Evolutionary conservation across 345 rosid genomes (phyloP).

Genomic region (Physaria fendleri): DNA sequence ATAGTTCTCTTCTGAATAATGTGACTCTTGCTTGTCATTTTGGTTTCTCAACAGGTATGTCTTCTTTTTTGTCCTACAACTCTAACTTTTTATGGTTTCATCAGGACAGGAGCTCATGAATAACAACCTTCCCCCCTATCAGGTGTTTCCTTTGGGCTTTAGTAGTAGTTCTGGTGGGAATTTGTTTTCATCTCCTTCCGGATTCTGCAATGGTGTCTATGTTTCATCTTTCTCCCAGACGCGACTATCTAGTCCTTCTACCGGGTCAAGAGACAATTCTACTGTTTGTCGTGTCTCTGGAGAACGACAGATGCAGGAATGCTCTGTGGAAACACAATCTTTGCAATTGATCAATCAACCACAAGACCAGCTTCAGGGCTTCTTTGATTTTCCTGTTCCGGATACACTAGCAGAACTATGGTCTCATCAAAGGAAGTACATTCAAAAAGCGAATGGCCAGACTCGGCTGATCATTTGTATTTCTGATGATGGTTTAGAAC

Average conservation of each 20-base stretch:
- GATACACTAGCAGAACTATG: constrained; percentile 36
- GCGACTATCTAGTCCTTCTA: constrained; percentile 25
- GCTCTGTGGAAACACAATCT: constrained; percentile 33
- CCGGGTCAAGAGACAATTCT: neutral
- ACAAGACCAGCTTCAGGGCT: constrained; percentile 44
- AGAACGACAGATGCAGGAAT: constrained; percentile 24
- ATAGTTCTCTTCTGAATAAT: neutral
- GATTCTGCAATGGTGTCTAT: constrained; percentile 29
- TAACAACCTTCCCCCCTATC: constrained; percentile 31
- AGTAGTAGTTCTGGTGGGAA: constrained; percentile 14
- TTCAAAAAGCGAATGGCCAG: constrained; percentile 49
- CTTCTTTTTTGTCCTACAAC: constrained; percentile 38
- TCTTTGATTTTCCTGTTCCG: constrained; percentile 45
- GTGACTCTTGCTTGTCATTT: constrained; percentile 17
- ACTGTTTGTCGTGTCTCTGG: constrained; percentile 32
- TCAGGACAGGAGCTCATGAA: constrained; percentile 43
- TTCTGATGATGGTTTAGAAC: constrained; percentile 51
- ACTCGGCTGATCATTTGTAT: constrained; percentile 66
- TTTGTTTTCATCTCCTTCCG: constrained; percentile 11
- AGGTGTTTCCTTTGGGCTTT: constrained; percentile 35
- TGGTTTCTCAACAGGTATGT: constrained; percentile 26
- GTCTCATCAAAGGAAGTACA: constrained; percentile 37
- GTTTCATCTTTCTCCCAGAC: constrained; percentile 40
- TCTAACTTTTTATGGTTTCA: constrained; percentile 35
- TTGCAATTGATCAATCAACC: too few species aligned